Percentiles rank a stretch among this genome's conserved stretches.
Evolutionary conservation across 116 monocot species (phyloP).

Genomic region (Cymodocea nodosa): DNA sequence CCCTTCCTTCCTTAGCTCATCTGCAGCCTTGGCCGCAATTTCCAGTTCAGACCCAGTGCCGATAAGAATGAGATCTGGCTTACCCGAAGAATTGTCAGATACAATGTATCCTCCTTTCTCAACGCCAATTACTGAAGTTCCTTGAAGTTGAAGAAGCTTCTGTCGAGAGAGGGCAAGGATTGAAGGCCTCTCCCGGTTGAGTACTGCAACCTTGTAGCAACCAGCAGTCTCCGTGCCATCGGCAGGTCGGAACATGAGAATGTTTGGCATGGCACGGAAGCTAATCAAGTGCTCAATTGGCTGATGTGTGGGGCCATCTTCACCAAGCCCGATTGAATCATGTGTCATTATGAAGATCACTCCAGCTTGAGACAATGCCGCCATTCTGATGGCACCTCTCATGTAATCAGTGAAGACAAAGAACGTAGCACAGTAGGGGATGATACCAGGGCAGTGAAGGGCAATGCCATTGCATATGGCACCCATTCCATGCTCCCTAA

Average conservation of each 20-base stretch:
- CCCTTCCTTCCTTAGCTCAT: conserved; percentile 85
- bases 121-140: conserved; percentile 86
- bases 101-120: conserved; percentile 84
- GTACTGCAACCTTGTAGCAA: conserved; percentile 70
- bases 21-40: conserved; percentile 76
- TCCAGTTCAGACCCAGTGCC: conserved; percentile 86
- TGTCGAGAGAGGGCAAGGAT: conserved; percentile 89
- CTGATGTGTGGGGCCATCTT: conserved; percentile 95
- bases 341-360: conserved; percentile 99
- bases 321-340: conserved; percentile 90
- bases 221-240: conserved; percentile 96
- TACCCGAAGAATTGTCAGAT: conserved; percentile 80
- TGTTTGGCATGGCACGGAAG: conserved; percentile 93
- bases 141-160: conserved; percentile 82
- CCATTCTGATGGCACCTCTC: conserved; percentile 87
- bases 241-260: conserved; percentile 81
- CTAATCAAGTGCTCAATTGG: conserved; percentile 87
- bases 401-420: conserved; percentile 99
- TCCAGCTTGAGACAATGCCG: conserved; percentile 67
- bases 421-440: conserved; percentile 99
- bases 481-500: conserved; percentile 96
- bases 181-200: conserved; percentile 79
- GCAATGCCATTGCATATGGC: conserved; percentile 94
- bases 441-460: conserved; percentile 80
- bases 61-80: conserved; percentile 70